A percentile compares a stretch with the other conserved stretches of the same genome.
phyloP scores from a whole-genome alignment of 768 basidiomycete species.

The Clitopilus passeckerianus region DNA sequence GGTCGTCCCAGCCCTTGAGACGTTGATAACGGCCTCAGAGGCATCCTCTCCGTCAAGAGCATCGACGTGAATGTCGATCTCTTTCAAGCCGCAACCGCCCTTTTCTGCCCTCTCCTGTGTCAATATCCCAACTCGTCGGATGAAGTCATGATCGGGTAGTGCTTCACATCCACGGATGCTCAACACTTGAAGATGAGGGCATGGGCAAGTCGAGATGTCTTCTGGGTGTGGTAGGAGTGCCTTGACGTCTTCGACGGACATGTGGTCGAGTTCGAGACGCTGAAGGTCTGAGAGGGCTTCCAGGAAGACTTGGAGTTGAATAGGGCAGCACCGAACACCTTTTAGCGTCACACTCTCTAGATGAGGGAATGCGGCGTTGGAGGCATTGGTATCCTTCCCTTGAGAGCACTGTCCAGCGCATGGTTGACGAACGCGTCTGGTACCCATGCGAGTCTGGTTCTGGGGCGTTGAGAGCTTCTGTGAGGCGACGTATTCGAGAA shows the following conservation, averaged over 20 bases:
- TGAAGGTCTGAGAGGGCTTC: slow-evolving; percentile 21
- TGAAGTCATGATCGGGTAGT: slow-evolving; percentile 17
- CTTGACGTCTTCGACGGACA: slow-evolving; percentile 25
- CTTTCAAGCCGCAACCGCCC: slow-evolving; percentile 17
- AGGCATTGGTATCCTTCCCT: slow-evolving; percentile 4
- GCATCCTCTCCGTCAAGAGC: slow-evolving; percentile 17
- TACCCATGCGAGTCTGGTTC: slow-evolving; percentile 9
- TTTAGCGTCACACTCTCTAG: slow-evolving; percentile 30
- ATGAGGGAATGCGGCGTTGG: slow-evolving; percentile 17
- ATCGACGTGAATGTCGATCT: slow-evolving; percentile 29
- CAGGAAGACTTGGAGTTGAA: slow-evolving; percentile 26
- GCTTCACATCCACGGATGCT: slow-evolving; percentile 22
- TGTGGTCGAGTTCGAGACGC: slow-evolving; percentile 27
- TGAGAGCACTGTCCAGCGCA: neutral
- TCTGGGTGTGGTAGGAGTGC: slow-evolving; percentile 20
- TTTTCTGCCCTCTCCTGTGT: slow-evolving; percentile 17
- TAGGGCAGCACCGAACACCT: slow-evolving; percentile 29
- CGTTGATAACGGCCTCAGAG: slow-evolving; percentile 9
- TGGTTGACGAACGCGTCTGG: slow-evolving; percentile 1
- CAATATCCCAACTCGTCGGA: slow-evolving; percentile 20
- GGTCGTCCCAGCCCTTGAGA: slow-evolving; percentile 6
- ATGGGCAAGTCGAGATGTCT: slow-evolving; percentile 19
- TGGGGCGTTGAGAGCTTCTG: slow-evolving; percentile 20
- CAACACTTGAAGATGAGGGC: slow-evolving; percentile 26
- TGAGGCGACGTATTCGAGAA: slow-evolving; percentile 31